Evolutionary conservation across 148 eudicot genomes (phyloP).

Genomic region (Beta vulgaris): DNA sequence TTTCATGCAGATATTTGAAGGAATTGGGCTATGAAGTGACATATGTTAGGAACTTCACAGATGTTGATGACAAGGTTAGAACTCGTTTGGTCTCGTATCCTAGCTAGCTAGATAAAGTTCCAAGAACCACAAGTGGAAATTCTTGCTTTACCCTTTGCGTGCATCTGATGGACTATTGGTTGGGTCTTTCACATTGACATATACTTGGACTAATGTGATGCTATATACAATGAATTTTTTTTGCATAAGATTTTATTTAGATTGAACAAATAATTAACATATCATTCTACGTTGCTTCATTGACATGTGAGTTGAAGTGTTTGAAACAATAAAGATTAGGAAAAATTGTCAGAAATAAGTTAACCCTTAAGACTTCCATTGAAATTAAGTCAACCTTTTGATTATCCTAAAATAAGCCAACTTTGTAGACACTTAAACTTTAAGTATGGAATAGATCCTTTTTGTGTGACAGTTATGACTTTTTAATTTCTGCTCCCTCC

Average conservation of each 20-base stretch:
- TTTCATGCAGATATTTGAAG: slow-evolving; percentile 56
- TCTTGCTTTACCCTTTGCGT: neutral
- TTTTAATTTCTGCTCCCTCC: too few species aligned
- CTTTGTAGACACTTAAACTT: too few species aligned
- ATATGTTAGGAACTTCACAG: slow-evolving; percentile 94
- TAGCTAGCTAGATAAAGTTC: neutral
- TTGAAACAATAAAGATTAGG: neutral
- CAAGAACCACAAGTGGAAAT: neutral
- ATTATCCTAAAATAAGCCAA: too few species aligned
- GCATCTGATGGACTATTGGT: neutral
- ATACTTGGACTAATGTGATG: neutral
- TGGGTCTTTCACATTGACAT: neutral
- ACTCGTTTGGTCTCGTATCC: neutral
- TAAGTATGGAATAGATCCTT: too few species aligned
- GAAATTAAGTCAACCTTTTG: too few species aligned
- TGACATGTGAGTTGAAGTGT: neutral
- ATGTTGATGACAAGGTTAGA: slow-evolving; percentile 98
- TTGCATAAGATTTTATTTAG: neutral
- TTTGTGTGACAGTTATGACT: too few species aligned
- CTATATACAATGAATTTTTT: neutral
- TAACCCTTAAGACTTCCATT: too few species aligned
- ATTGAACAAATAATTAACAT: neutral
- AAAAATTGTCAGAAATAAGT: too few species aligned
- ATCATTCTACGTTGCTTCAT: neutral
- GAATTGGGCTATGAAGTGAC: slow-evolving; percentile 71